Evolutionary conservation across 495 filamentous ascomycete genomes (phyloP), one percentile per base, ranked within the genome.

Genomic region (Jackrogersella minutella): DNA sequence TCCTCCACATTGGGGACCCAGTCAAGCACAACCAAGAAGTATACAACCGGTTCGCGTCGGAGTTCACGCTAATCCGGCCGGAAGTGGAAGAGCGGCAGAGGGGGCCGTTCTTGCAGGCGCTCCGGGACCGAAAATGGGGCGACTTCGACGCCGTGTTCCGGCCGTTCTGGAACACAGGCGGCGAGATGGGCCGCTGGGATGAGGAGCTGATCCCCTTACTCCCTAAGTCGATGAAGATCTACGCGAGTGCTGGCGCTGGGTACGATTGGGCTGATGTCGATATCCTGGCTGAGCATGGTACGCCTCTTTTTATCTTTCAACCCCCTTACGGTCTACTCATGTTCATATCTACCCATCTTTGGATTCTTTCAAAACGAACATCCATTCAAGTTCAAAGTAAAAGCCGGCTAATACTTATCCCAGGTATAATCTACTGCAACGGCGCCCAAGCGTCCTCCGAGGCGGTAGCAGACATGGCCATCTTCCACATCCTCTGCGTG

Each of bases 81-180:
- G 26, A 49, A 31, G 44, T n/a, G 26, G 44, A 49, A 26, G 44
- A 49, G 26, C 26, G 44, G 2, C 26, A 49, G 14, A 49, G 44
- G 26, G 44, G 31, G 6, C 44, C 44, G 6, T 49, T 49, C 26
- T 26, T 49, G 26, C 44, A 28, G 26, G 44, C 26, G 13, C 44
- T 49, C 7, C 44, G 44, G 14, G 44, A 31, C 26, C 26, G 26
- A 5, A 49, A 49, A 31, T 46, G 44, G 44, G 44, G 44, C 13
- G 44, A 49, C 44, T 49, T 49, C 44, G 26, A 49, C 24, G 44
- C 44, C 14, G 44, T 49, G 44, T 49, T 31, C 26, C 26, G 44
- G 44, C 44, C 41, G 11, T 46, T 46, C 11, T 49, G 44, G 44
- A 31, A 49, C 14, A 49, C 44, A n/a, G 44, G 44, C 11, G 26